Percentiles rank a stretch among this genome's conserved stretches.
phyloP scores from a whole-genome alignment of 1,284 basidiomycete species.

The Neotropicomus parvogracilis region DNA sequence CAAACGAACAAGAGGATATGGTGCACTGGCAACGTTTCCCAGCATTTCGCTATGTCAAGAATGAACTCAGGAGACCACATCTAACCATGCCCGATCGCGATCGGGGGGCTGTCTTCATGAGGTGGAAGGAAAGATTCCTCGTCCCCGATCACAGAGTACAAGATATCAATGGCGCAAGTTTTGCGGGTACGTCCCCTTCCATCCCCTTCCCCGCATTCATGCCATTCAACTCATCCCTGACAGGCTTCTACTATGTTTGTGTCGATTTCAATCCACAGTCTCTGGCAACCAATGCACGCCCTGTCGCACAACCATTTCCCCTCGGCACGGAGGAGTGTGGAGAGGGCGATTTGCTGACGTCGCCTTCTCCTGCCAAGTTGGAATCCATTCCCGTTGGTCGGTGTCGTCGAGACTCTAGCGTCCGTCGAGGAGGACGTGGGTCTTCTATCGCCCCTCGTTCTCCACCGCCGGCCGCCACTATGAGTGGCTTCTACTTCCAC shows the following conservation, averaged over 20 bases:
- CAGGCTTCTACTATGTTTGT: constrained; percentile 86
- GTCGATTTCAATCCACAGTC: constrained; percentile 67
- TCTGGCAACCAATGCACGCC: constrained; percentile 34
- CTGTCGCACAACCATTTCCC: constrained; percentile 33
- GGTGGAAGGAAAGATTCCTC: constrained; percentile 95
- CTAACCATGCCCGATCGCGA: constrained; percentile 73
- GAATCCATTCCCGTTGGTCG: constrained; percentile 36
- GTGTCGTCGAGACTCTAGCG: constrained; percentile 46
- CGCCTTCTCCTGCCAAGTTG: constrained; percentile 31
- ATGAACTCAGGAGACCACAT: constrained; percentile 71
- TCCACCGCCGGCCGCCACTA: constrained; percentile 55
- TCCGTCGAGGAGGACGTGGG: constrained; percentile 37
- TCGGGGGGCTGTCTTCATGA: constrained; percentile 83
- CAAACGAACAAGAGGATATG: constrained; percentile 83
- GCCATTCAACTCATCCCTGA: constrained; percentile 3
- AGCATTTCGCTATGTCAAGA: constrained; percentile 76
- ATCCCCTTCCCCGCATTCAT: background rate
- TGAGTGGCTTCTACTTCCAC: constrained; percentile 94
- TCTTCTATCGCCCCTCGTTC: constrained; percentile 41
- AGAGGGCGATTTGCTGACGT: constrained; percentile 22
- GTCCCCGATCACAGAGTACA: constrained; percentile 92
- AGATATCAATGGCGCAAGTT: constrained; percentile 93
- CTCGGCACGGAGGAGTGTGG: constrained; percentile 33
- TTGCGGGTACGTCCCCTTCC: constrained; percentile 66
- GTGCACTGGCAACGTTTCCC: constrained; percentile 90